These are phyloP conservation scores for Pseudocercospora fijiensis DNA, from an alignment of 2,329 filamentous ascomycete genomes.

Conservation along the genomic window DNA sequence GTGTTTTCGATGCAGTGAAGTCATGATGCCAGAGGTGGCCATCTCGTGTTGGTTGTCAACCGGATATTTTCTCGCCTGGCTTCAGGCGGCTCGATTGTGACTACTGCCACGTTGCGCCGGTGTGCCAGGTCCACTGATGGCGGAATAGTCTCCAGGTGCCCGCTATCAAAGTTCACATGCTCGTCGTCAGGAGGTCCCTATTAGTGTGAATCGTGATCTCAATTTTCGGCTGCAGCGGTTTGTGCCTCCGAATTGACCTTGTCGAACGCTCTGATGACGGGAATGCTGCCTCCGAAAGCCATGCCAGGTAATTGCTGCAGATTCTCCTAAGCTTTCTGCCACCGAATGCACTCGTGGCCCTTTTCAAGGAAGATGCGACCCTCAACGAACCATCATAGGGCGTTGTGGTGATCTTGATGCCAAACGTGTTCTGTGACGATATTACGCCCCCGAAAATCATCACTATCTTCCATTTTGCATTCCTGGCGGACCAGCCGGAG, in stretches of 20 bases:
- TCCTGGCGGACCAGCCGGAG: constrained; percentile 19
- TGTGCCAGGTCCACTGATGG: neutral
- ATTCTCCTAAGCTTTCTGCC: neutral
- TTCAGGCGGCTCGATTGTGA: neutral
- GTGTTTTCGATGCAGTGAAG: neutral
- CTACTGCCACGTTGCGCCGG: neutral
- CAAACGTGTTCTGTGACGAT: neutral
- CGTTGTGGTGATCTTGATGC: neutral
- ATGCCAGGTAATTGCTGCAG: neutral
- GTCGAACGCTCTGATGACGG: neutral
- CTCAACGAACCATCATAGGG: neutral
- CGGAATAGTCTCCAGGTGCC: neutral
- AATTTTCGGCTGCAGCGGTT: neutral
- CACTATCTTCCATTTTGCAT: neutral
- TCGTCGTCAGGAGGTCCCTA: neutral
- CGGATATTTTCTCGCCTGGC: neutral
- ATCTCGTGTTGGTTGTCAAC: neutral
- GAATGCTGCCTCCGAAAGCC: neutral
- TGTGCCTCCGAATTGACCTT: neutral
- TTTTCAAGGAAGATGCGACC: neutral
- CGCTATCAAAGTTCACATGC: neutral
- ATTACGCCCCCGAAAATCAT: neutral
- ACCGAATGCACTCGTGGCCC: neutral
- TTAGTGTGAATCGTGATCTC: neutral
- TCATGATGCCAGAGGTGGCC: neutral